Base-by-base conservation (phyloP, 345 rosid genomes). In the Aquilaria yunnanensis region DNA sequence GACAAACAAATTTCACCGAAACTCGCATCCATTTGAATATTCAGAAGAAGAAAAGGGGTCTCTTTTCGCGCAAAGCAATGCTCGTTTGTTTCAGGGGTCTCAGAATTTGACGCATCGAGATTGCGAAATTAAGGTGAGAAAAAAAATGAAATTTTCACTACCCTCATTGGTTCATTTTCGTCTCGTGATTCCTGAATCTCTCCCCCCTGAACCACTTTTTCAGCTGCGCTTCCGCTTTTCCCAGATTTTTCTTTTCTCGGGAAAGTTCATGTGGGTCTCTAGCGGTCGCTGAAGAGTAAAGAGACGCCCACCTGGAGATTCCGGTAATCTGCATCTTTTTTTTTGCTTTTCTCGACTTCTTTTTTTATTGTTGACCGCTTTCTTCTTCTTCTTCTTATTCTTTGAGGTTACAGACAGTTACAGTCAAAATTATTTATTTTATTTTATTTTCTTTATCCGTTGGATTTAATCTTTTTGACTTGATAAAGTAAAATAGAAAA, bases 21-120 rank as follows among this genome's bases (percentile, higher is more conserved):
- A 60, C 70, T 48, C 70, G 55, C 31, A 59, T 56, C 43, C 67
- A 50, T 59, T 67, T 59, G 63, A 66, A 56, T 51, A 43, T 51
- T 65, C 67, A 14, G 61, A 41, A 6, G 56, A 23, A n/a, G 61
- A 14, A 72, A 61, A 65, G n/a, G 56, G 61, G 57, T 66, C 70
- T 67, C 60, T 73, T 59, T 70, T 66, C 65, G 30, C 59, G 81
- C 78, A 73, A 79, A 76, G 75, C 77, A 60, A 66, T 75, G 80
- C 61, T 72, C 70, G 81, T 57, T 61, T 7, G 12, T 77, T 69
- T 47, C 86, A 48, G 74, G 71, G 78, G 54, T 65, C 64, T 59
- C 59, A 47, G 66, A 41, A 74, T 65, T 69, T 70, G 65, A 63
- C 73, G 29, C 50, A 68, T 70, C 63, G 7, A 43, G 46, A 54